These are phyloP conservation scores for Hemileia vastatrix DNA, from an alignment of 1,284 basidiomycete genomes.

Conservation along the genomic window DNA sequence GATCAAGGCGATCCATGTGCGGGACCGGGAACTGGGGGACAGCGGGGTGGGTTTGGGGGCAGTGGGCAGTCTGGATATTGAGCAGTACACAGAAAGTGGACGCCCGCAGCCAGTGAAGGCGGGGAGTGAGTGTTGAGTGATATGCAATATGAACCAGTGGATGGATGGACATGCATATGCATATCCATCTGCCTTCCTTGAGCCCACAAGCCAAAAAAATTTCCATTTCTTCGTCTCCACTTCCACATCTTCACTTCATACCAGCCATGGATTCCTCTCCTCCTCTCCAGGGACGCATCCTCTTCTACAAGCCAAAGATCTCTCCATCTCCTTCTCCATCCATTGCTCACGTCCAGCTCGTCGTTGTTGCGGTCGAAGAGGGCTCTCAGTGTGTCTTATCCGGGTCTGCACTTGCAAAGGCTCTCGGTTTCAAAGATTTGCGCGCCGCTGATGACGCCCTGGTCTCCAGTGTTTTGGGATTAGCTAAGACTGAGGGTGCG, in stretches of 20 bases:
- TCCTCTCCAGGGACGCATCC: too few relatives aligned
- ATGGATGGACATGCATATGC: too few relatives aligned
- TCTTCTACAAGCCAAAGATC: conserved; percentile 10
- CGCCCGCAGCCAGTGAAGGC: too few relatives aligned
- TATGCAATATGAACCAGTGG: too few relatives aligned
- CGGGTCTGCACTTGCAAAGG: conserved; percentile 34
- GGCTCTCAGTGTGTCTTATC: conserved; percentile 32
- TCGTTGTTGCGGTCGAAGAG: conserved; percentile 33
- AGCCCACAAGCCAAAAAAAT: too few relatives aligned
- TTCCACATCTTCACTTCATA: too few relatives aligned
- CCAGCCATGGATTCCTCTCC: too few relatives aligned
- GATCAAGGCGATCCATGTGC: conserved; percentile 12
- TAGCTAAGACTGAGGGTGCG: conserved; percentile 30
- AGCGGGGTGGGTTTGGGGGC: not conserved
- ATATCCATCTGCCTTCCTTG: too few relatives aligned
- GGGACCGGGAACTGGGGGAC: conserved; percentile 7
- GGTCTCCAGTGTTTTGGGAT: conserved; percentile 32
- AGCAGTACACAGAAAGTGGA: too few relatives aligned
- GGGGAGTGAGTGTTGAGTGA: too few relatives aligned
- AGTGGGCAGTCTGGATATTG: too few relatives aligned
- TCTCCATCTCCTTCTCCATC: not conserved
- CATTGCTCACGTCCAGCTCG: conserved; percentile 32
- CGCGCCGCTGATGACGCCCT: conserved; percentile 33
- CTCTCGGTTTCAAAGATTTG: conserved; percentile 38
- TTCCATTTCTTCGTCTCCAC: too few relatives aligned